Percentiles rank a stretch among this genome's conserved stretches.
Conservation (phyloP, 2,329 filamentous ascomycete genomes). For the Lasiodiplodia citricola region DNA sequence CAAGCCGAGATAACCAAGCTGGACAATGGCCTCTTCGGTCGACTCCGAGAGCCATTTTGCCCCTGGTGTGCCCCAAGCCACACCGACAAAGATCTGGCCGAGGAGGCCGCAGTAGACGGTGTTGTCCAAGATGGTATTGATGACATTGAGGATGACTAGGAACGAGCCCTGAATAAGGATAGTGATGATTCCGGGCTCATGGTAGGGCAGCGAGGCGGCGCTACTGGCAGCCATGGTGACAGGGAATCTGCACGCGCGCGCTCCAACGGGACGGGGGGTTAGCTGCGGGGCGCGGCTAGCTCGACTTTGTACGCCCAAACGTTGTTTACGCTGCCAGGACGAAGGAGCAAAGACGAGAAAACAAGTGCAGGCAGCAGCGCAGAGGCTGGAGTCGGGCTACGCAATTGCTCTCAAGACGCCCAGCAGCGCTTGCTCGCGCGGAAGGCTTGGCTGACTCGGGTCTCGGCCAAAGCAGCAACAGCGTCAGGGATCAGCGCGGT, state of each 20-base stretch:
- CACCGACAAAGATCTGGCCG: conserved; percentile 73
- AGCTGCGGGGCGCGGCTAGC: not conserved
- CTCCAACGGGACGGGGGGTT: not conserved
- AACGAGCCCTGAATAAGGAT: conserved; percentile 68
- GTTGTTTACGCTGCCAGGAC: not conserved
- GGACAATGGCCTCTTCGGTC: conserved; percentile 62
- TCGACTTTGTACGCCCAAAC: not conserved
- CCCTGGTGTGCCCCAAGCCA: conserved; percentile 72
- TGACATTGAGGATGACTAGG: conserved; percentile 64
- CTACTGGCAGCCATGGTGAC: conserved; percentile 10
- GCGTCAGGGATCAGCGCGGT: conserved; percentile 13
- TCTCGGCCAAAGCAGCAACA: conserved; percentile 14
- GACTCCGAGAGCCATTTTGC: conserved; percentile 61
- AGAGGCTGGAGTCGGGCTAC: not conserved
- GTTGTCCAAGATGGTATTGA: conserved; percentile 63
- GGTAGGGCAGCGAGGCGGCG: conserved; percentile 57
- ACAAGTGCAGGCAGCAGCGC: not conserved
- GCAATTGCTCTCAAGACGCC: not conserved
- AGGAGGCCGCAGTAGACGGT: conserved; percentile 72
- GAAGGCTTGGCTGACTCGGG: not conserved
- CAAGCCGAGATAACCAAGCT: conserved; percentile 75
- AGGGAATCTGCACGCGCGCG: conserved; percentile 1
- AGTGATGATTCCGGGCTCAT: conserved; percentile 65
- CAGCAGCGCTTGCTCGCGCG: not conserved
- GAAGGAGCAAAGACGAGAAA: not conserved